Evolutionary conservation across 192 early-diverging fungal genomes (phyloP), one percentile per base, ranked within the genome.

Genomic region (Backusella macrospora): DNA sequence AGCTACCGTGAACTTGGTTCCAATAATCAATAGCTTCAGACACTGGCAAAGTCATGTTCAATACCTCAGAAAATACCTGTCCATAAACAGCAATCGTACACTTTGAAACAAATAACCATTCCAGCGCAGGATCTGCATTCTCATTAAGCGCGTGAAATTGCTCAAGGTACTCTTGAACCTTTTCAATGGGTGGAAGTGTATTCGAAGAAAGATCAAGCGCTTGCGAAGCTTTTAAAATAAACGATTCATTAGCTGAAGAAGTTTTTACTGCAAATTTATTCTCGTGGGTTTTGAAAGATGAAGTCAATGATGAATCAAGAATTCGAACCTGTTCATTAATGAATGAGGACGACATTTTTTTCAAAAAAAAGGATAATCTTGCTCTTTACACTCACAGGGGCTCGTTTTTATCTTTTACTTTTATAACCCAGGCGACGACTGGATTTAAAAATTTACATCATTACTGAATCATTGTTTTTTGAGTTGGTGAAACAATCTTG

Each of bases 11-110:
- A 38, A 88, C 79, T 0, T 83, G 73, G 52, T 86, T 81, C 92
- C 92, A 93, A 73, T 91, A 93, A 48, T 87, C 76, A 46, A 92
- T 87, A 46, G 90, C 85, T 21, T 83, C 80, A 2, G 86, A 82
- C 40, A 92, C 62, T 7, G 90, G 90, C 59, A 93, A 74, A 15
- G 86, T 87, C 0, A 86, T 75, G 21, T 86, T 81, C 38, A 93
- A 73, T 10, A 93, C 82, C 12, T 80, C 82, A 38, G 83, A 80
- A 13, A 91, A 76, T 0, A 88, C 71, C 26, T 84, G 84, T 3
- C 86, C 89, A 65, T 93, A 87, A 16, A 90, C 79, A 3, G 83
- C 86, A 7, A 85, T 48, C 0, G 80, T 82, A n/a, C 81, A 78
- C 65, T 86, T 89, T 42, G 86, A 79, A 16, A 86, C 21, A 69